These are phyloP conservation scores for Neospora caninum DNA, from an alignment of 169 alveolate genomes.

Conservation along the genomic window DNA sequence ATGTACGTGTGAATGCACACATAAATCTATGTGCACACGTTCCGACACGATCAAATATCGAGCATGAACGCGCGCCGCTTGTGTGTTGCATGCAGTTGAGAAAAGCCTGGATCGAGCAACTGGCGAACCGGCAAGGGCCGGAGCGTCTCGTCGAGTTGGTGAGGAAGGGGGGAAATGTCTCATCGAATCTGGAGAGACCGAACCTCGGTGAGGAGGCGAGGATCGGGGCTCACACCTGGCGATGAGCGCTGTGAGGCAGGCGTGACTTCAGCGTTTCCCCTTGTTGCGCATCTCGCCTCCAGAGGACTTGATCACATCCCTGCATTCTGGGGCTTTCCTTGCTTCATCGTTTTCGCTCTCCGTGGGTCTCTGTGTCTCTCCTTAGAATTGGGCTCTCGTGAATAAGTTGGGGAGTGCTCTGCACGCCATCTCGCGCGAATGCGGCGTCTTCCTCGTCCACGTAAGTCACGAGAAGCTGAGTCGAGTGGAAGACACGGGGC, in stretches of 20 bases:
- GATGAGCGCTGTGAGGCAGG: no score
- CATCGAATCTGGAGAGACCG: no score
- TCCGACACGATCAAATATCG: no score
- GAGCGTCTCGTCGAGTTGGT: background rate
- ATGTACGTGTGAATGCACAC: background rate
- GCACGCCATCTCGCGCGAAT: background rate
- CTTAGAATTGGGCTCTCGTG: slow-evolving; percentile 29
- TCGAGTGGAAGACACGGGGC: no score
- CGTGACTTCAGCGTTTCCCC: no score
- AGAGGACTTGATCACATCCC: no score
- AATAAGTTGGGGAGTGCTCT: slow-evolving; percentile 12
- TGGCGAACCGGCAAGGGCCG: background rate
- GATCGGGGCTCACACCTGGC: no score
- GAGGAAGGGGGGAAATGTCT: background rate
- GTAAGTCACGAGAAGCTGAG: background rate
- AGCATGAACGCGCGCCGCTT: no score
- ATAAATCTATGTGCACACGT: background rate
- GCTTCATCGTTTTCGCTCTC: background rate
- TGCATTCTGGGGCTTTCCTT: background rate
- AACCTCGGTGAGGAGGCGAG: no score
- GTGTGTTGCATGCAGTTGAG: background rate
- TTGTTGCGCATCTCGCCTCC: no score
- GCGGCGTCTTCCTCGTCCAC: slow-evolving; percentile 40
- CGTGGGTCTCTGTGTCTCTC: background rate
- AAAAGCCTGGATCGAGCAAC: background rate